phyloP scores from a whole-genome alignment of 208 protist genomes.

The Acanthamoeba healyi region DNA sequence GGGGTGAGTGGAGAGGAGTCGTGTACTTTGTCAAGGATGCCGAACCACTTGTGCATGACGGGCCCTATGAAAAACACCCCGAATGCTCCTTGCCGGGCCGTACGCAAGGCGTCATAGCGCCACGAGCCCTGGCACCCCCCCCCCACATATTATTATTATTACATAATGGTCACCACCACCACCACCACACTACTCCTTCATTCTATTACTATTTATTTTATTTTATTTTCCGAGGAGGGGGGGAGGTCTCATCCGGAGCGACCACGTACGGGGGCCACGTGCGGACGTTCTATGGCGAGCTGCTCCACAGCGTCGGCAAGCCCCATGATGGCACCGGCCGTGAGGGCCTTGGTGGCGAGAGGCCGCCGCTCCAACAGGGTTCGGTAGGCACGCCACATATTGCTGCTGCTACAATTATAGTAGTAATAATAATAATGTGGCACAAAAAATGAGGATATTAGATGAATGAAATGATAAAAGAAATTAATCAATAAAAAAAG shows the following conservation, averaged over 20 bases:
- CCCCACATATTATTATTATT: too few species aligned
- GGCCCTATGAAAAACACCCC: conserved; percentile 20
- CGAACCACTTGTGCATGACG: conserved; percentile 42
- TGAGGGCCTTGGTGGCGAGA: not conserved
- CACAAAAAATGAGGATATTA: too few species aligned
- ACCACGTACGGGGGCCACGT: not conserved
- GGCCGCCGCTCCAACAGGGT: not conserved
- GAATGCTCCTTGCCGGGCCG: not conserved
- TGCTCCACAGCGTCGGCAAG: not conserved
- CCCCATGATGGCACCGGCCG: not conserved
- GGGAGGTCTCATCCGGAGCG: not conserved
- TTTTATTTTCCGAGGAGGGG: not conserved
- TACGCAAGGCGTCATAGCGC: not conserved
- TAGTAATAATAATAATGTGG: too few species aligned
- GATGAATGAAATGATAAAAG: too few species aligned
- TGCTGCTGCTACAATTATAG: too few species aligned
- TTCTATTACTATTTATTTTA: too few species aligned
- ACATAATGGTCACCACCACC: too few species aligned
- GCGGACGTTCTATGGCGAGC: not conserved
- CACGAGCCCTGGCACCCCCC: not conserved
- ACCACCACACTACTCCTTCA: too few species aligned
- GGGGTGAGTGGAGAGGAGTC: too few species aligned
- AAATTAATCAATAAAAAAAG: too few species aligned
- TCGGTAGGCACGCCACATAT: not conserved
- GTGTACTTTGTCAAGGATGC: not conserved